Conservation (phyloP, 768 basidiomycete genomes). For the Pulveroboletus ravenelii region DNA sequence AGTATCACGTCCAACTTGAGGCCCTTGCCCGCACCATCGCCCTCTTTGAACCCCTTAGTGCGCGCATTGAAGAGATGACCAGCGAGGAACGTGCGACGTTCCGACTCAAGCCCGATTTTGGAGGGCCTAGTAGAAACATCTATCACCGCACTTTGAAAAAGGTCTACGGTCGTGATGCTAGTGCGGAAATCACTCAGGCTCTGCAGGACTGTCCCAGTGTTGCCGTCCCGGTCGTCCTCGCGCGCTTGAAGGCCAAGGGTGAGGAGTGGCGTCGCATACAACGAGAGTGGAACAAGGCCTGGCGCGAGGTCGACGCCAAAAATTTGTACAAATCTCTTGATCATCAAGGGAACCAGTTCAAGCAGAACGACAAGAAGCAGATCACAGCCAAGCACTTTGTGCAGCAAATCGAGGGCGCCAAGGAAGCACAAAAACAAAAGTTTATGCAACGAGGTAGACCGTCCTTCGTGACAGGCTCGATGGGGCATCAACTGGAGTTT, state of each 20-base stretch:
- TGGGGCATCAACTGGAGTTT: constrained; percentile 74
- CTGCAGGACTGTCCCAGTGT: constrained; percentile 89
- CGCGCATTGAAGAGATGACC: constrained; percentile 83
- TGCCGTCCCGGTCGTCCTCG: constrained; percentile 86
- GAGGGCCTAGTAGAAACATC: constrained; percentile 80
- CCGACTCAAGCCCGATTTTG: constrained; percentile 81
- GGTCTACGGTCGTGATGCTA: constrained; percentile 81
- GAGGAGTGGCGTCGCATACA: constrained; percentile 96
- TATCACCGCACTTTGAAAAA: constrained; percentile 94
- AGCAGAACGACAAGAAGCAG: constrained; percentile 91
- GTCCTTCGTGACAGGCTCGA: constrained; percentile 42
- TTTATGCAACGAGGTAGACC: constrained; percentile 27
- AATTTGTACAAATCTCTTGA: constrained; percentile 99
- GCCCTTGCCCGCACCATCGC: constrained; percentile 87
- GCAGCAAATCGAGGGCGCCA: constrained; percentile 67
- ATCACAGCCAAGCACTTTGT: constrained; percentile 84
- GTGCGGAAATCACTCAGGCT: constrained; percentile 73
- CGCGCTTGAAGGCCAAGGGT: constrained; percentile 86
- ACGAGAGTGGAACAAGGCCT: constrained; percentile 93
- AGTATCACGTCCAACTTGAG: constrained; percentile 94
- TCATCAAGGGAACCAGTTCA: constrained; percentile 93
- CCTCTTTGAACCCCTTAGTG: constrained; percentile 81
- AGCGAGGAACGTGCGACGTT: constrained; percentile 79
- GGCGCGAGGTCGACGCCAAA: constrained; percentile 94
- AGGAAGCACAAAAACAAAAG: constrained; percentile 50